Conservation (phyloP, 2,329 filamentous ascomycete species). For the Verticillium dahliae region DNA sequence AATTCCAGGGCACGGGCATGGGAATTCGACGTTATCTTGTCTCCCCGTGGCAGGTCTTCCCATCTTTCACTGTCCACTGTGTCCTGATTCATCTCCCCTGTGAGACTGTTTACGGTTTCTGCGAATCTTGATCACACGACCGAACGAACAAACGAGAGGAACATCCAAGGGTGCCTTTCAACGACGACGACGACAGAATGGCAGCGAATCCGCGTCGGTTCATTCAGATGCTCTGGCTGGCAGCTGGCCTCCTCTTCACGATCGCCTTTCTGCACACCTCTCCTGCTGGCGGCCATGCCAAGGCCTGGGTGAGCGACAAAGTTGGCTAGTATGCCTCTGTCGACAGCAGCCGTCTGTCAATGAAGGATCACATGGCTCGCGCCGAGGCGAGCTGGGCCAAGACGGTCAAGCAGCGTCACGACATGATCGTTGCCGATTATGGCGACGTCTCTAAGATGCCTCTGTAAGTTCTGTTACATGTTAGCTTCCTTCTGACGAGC, state of each 20-base stretch:
- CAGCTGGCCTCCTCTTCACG: conserved; percentile 14
- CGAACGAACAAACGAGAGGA: background rate
- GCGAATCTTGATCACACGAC: background rate
- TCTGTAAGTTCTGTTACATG: conserved; percentile 6
- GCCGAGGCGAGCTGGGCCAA: conserved; percentile 19
- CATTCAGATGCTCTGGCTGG: conserved; percentile 15
- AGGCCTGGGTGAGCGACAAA: conserved; percentile 14
- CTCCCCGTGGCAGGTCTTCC: background rate
- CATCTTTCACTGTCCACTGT: background rate
- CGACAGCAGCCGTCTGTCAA: conserved; percentile 4
- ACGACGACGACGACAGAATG: background rate
- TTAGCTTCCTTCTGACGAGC: too few species aligned
- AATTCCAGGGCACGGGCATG: background rate
- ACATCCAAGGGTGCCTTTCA: background rate
- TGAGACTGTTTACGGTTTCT: background rate
- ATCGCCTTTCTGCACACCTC: conserved; percentile 16
- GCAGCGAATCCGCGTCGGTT: conserved; percentile 8
- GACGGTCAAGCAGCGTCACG: conserved; percentile 20
- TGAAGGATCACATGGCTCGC: conserved; percentile 12
- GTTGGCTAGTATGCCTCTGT: conserved; percentile 6
- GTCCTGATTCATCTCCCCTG: background rate
- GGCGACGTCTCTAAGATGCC: conserved; percentile 17
- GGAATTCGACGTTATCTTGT: background rate
- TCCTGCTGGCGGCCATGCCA: conserved; percentile 13
- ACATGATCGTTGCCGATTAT: conserved; percentile 15